A percentile compares a stretch with the other conserved stretches of the same genome.
Evolutionary conservation across 2,329 filamentous ascomycete species (phyloP).

Genomic region (Fusarium incarnatum): DNA sequence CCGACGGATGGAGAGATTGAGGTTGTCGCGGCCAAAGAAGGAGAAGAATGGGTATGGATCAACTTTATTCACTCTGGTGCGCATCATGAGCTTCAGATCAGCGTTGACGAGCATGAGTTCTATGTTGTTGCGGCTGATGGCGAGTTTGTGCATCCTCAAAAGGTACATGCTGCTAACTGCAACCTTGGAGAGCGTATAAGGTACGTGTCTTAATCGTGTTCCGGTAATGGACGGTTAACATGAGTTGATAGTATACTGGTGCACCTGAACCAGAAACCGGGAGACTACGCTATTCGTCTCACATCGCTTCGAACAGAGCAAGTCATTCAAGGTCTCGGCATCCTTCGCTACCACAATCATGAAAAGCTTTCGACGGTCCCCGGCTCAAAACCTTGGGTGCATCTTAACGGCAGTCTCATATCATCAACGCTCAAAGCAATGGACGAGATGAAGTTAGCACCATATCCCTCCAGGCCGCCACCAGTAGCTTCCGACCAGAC

Average conservation of each 20-base stretch:
- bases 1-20: neutral
- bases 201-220: neutral
- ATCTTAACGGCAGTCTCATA: neutral
- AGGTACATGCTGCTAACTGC: neutral
- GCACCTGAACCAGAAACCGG: neutral
- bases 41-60: slow-evolving; percentile 1
- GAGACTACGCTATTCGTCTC: neutral
- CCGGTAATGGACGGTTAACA: neutral
- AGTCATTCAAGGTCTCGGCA: neutral
- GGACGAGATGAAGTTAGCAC: neutral
- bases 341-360: neutral
- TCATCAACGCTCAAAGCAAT: neutral
- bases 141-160: neutral
- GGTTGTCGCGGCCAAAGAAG: neutral
- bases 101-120: neutral
- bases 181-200: neutral
- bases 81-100: neutral
- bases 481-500: neutral
- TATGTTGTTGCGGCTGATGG: neutral
- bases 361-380: fast-evolving
- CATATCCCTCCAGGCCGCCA: neutral
- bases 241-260: neutral
- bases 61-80: neutral
- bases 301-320: neutral
- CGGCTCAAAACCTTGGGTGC: neutral